Conservation (phyloP, 768 basidiomycete genomes). For the Candolleomyces eurysporus region DNA sequence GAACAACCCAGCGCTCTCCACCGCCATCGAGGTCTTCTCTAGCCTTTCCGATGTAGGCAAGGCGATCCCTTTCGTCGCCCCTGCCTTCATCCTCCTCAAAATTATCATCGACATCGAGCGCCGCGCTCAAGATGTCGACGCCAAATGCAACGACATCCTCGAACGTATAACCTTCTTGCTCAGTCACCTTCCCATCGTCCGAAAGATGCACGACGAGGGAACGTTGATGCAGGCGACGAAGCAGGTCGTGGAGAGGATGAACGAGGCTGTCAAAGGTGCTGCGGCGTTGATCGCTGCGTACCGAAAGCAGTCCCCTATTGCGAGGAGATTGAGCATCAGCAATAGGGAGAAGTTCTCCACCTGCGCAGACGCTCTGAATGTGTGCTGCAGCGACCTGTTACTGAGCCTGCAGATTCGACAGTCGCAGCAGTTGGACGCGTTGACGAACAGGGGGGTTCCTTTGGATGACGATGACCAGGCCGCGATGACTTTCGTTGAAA, state of each 20-base stretch:
- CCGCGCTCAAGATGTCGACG: conserved; percentile 34
- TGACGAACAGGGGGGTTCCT: conserved; percentile 32
- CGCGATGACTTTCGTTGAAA: conserved; percentile 31
- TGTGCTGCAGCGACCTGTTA: conserved; percentile 35
- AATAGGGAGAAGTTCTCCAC: conserved; percentile 36
- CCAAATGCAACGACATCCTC: conserved; percentile 37
- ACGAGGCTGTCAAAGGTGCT: conserved; percentile 33
- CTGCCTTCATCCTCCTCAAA: conserved; percentile 38
- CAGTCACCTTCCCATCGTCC: conserved; percentile 33
- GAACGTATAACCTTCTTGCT: conserved; percentile 45
- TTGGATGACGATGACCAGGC: conserved; percentile 35
- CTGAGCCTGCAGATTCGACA: conserved; percentile 43
- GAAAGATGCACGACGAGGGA: conserved; percentile 19
- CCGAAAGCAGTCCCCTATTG: conserved; percentile 33
- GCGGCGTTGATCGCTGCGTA: conserved; percentile 38
- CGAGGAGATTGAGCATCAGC: conserved; percentile 33
- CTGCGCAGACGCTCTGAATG: conserved; percentile 30
- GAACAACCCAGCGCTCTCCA: too few relatives aligned
- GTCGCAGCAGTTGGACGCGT: conserved; percentile 33
- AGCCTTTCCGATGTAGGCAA: conserved; percentile 20
- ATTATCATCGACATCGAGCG: conserved; percentile 38
- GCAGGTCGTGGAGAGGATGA: conserved; percentile 38
- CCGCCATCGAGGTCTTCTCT: too few relatives aligned
- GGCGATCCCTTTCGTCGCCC: conserved; percentile 35
- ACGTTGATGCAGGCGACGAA: conserved; percentile 25